Percentiles rank a stretch among this genome's conserved stretches.
Conservation (phyloP, 1,284 basidiomycete genomes). For the Cerrena zonata region DNA sequence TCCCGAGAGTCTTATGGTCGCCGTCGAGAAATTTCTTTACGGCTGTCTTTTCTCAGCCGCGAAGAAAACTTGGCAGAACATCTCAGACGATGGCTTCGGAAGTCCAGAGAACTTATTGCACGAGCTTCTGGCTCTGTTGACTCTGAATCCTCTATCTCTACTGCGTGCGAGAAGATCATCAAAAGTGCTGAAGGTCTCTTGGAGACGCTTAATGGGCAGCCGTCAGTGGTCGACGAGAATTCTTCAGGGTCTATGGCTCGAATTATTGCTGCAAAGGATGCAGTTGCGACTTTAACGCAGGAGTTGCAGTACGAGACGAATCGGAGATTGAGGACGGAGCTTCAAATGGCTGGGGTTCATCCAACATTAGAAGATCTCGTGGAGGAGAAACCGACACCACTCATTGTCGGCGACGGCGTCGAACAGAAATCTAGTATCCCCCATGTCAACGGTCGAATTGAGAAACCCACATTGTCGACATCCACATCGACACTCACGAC, state of each 20-base stretch:
- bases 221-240: constrained; percentile 19
- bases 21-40: constrained; percentile 64
- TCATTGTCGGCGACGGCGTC: background rate
- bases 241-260: constrained; percentile 39
- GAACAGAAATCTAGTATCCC: background rate
- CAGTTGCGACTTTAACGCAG: constrained; percentile 52
- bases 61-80: constrained; percentile 62
- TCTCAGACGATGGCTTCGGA: constrained; percentile 50
- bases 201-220: constrained; percentile 37
- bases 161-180: constrained; percentile 36
- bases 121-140: constrained; percentile 13
- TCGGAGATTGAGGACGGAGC: constrained; percentile 49
- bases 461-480: background rate
- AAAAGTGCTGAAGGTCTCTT: constrained; percentile 47
- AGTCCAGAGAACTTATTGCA: constrained; percentile 40
- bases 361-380: background rate
- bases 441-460: background rate
- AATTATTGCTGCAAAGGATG: constrained; percentile 53
- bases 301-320: constrained; percentile 66
- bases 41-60: constrained; percentile 60
- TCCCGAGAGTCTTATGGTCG: constrained; percentile 72
- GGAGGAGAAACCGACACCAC: background rate
- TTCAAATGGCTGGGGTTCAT: background rate
- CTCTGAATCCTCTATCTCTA: constrained; percentile 15
- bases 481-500: constrained; percentile 1